Percentiles rank a stretch among this genome's conserved stretches.
These are phyloP conservation scores for Ascomycota sp. DNA, from an alignment of 2,329 filamentous ascomycete species.

Conservation along the genomic window DNA sequence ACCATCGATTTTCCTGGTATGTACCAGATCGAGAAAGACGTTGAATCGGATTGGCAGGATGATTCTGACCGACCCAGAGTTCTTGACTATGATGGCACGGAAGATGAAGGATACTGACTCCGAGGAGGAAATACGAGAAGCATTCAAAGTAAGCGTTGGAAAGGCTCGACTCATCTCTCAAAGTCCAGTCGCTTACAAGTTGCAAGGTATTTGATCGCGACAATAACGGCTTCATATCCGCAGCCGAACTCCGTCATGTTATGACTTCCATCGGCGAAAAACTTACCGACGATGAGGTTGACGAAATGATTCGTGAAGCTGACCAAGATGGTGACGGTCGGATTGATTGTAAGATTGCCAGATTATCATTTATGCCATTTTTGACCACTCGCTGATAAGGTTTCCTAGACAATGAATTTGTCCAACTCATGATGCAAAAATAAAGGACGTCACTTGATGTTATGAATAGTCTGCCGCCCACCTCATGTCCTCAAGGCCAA, in stretches of 20 bases:
- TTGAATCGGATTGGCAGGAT: neutral
- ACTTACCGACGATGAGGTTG: slow-evolving; percentile 73
- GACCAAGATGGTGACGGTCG: slow-evolving; percentile 76
- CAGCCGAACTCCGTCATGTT: slow-evolving; percentile 68
- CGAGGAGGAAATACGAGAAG: slow-evolving; percentile 74
- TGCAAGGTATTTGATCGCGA: slow-evolving; percentile 64
- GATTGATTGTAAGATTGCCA: slow-evolving; percentile 49
- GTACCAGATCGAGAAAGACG: slow-evolving; percentile 7
- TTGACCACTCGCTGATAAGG: neutral
- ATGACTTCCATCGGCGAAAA: slow-evolving; percentile 88
- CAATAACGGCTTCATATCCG: slow-evolving; percentile 81
- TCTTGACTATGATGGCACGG: slow-evolving; percentile 80
- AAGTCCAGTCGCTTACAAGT: neutral
- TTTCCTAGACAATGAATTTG: slow-evolving; percentile 63
- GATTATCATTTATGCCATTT: neutral
- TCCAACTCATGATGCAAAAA: slow-evolving; percentile 92
- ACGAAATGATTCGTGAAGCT: slow-evolving; percentile 82
- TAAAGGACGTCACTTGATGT: slow-evolving; percentile 22
- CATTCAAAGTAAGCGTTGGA: slow-evolving; percentile 45
- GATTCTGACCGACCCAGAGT: slow-evolving; percentile 31
- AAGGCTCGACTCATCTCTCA: no score
- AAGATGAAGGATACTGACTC: slow-evolving; percentile 91
- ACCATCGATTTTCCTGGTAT: slow-evolving; percentile 79
- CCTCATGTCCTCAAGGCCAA: no score
- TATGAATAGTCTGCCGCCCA: no score